A percentile compares a stretch with the other conserved stretches of the same genome.
Evolutionary conservation across 768 basidiomycete species (phyloP).

Genomic region (Piloderma croceum): DNA sequence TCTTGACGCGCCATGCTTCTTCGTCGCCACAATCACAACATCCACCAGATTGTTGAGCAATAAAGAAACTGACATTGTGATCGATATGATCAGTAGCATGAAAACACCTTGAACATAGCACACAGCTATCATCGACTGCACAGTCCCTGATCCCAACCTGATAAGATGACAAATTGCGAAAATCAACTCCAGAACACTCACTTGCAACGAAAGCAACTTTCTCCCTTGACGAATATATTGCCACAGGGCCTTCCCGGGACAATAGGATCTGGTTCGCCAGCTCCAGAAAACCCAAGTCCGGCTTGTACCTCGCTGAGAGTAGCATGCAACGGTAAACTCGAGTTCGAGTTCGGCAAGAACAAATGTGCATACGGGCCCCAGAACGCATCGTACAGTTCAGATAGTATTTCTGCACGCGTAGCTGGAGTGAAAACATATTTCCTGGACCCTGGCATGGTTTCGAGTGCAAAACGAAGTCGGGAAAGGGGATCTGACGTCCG

Average conservation of each 20-base stretch:
- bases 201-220: slow-evolving; percentile 94
- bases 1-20: slow-evolving; percentile 73
- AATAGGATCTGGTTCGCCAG: slow-evolving; percentile 52
- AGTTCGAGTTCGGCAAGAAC: slow-evolving; percentile 64
- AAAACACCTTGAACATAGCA: slow-evolving; percentile 87
- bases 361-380: slow-evolving; percentile 72
- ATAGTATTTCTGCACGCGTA: slow-evolving; percentile 75
- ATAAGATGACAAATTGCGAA: slow-evolving; percentile 1
- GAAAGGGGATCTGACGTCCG: slow-evolving; percentile 57
- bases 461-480: slow-evolving; percentile 69
- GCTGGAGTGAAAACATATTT: slow-evolving; percentile 73
- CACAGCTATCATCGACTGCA: slow-evolving; percentile 82
- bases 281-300: slow-evolving; percentile 48
- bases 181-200: slow-evolving; percentile 37
- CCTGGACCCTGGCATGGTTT: slow-evolving; percentile 74
- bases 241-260: slow-evolving; percentile 75
- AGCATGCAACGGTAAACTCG: slow-evolving; percentile 55
- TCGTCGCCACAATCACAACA: slow-evolving; percentile 94
- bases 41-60: slow-evolving; percentile 85
- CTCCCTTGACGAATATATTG: slow-evolving; percentile 84
- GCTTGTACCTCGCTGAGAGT: slow-evolving; percentile 69
- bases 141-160: slow-evolving; percentile 94
- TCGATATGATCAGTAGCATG: slow-evolving; percentile 78
- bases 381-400: slow-evolving; percentile 75
- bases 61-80: slow-evolving; percentile 92